phyloP scores from a whole-genome alignment of 1,284 basidiomycete species.

The Hypsizygus ulmarius region DNA sequence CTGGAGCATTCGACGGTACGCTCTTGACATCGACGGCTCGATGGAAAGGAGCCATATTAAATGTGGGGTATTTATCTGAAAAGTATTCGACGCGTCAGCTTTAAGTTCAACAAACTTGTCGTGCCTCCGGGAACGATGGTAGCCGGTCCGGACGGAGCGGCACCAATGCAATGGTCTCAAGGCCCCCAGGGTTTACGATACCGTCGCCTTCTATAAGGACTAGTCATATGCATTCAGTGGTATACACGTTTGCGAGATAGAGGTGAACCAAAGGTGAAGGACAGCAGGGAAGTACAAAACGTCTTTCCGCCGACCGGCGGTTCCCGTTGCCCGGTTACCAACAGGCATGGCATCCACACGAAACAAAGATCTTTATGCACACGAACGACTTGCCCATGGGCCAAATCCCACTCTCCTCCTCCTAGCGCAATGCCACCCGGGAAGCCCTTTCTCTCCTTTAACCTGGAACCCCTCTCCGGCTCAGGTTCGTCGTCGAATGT shows the following conservation, averaged over 20 bases:
- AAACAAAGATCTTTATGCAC: background rate
- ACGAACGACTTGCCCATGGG: slow-evolving; percentile 14
- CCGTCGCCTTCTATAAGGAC: too few species aligned
- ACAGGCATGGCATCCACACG: background rate
- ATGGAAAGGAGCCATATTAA: slow-evolving; percentile 38
- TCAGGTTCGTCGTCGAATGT: background rate
- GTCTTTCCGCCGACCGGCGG: background rate
- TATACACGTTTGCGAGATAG: too few species aligned
- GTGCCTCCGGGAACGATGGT: too few species aligned
- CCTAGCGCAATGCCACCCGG: slow-evolving; percentile 21
- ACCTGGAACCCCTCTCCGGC: slow-evolving; percentile 12
- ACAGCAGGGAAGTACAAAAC: too few species aligned
- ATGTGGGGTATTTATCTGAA: background rate
- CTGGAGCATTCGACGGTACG: slow-evolving; percentile 13
- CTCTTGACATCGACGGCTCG: slow-evolving; percentile 31
- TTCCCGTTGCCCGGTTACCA: slow-evolving; percentile 4
- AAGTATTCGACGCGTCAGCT: too few species aligned
- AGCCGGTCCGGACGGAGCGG: too few species aligned
- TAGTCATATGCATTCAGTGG: too few species aligned
- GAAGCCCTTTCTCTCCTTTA: slow-evolving; percentile 21
- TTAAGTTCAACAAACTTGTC: background rate
- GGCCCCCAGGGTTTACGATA: too few species aligned
- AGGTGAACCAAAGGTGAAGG: too few species aligned
- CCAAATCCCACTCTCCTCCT: background rate
- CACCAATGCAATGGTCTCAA: too few species aligned